Base-by-base conservation (phyloP, 208 protist genomes). In the Phytomonas sp. region DNA sequence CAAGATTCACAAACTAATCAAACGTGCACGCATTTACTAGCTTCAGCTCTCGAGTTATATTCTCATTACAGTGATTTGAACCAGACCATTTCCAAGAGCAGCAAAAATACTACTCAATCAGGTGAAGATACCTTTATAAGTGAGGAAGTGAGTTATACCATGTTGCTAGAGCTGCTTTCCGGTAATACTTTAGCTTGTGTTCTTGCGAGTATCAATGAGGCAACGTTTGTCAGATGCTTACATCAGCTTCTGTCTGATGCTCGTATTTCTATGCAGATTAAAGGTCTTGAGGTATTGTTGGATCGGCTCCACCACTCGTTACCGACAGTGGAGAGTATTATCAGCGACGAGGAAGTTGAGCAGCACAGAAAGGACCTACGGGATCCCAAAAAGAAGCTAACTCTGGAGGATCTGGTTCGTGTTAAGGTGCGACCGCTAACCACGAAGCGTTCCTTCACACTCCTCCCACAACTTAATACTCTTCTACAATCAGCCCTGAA, bases 151-250 rank as follows among this genome's bases (percentile, higher is more conserved):
- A 71, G 83, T 3, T 95, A 92, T 79, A 81, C 79, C 16, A 87
- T 92, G 74, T 71, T 95, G 64, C 76, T 95, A 66, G 86, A 95
- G 80, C 78, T 95, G 66, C 85, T 95, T 31, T 76, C 87, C 29
- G 91, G 88, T 69, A 95, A 95, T 73, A 89, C 91, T 29, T 83
- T 95, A n/a, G 91, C 88, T 7, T 95, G 91, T 69, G 88, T 95
- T 63, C 81, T 95, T 59, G 87, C 91, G 1, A 88, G 91, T 61
- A 95, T 95, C 77, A 94, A 95, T 70, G 91, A 95, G 71, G 74
- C 84, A 4, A 95, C 91, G 30, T 93, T 95, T 80, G 84, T 95
- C 4, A 69, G 76, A 69, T 95, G 91, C 75, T 73, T 87, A 77
- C 68, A 82, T 72, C 86, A 78, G 52, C 73, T 95, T 33, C 83